Evolutionary conservation across 2,329 filamentous ascomycete genomes (phyloP), one percentile per base, ranked within the genome.

Genomic region (Colletotrichum chlorophyti): DNA sequence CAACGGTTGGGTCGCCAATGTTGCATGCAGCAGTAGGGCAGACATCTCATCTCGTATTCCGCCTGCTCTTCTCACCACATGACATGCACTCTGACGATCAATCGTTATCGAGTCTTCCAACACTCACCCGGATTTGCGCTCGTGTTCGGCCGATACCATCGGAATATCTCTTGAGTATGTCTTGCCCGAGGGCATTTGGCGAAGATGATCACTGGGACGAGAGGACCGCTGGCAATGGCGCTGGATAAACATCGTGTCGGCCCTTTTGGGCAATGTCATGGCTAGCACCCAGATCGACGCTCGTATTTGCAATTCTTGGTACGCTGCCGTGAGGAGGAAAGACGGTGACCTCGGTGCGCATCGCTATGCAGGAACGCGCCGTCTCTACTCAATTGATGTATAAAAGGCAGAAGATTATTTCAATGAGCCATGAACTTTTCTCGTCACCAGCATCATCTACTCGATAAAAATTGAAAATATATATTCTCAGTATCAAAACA

Each of bases 21-120:
- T 49, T 23, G 55, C 55, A 55, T 59, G 55, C 55, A 55, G 43
- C 42, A 21, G 23, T n/a, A 15, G 10, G 21, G 50, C 15, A 37
- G 24, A n/a, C 29, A 37, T 34, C 6, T 32, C 2, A 49, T 17
- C 55, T 59, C 55, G 55, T 59, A 59, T 59, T 59, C 24, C 10
- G 4, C 9, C 2, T 15, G 21, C 15, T 23, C n/a, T 40, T 34
- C 29, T 15, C 26, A 19, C 40, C 43, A 34, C 43, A 38, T 55
- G 43, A 55, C 19, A 29, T n/a, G n/a, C n/a, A n/a, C n/a, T n/a
- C n/a, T n/a, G n/a, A n/a, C n/a, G n/a, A n/a, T n/a, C n/a, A n/a
- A n/a, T n/a, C n/a, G n/a, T n/a, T n/a, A n/a, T n/a, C n/a, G n/a
- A n/a, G n/a, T n/a, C n/a, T n/a, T n/a, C n/a, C n/a, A n/a, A n/a